phyloP scores from a whole-genome alignment of 768 basidiomycete genomes.

The Cubamyces sp. region DNA sequence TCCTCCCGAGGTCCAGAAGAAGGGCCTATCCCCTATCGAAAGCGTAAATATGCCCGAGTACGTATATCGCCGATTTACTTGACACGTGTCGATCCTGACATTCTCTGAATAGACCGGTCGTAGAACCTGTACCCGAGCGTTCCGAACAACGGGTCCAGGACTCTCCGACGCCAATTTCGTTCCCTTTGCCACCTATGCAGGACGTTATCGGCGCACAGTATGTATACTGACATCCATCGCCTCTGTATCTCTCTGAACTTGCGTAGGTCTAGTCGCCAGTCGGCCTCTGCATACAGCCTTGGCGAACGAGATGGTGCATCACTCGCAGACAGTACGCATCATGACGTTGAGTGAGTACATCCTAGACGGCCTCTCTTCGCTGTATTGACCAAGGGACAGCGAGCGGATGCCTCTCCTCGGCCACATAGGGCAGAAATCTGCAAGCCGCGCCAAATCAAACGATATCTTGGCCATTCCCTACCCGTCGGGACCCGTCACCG shows the following conservation, averaged over 20 bases:
- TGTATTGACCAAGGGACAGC: slow-evolving; percentile 35
- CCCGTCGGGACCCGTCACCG: slow-evolving; percentile 24
- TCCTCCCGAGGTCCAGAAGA: slow-evolving; percentile 22
- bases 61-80: slow-evolving; percentile 6
- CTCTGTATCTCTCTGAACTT: background rate
- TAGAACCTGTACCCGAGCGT: slow-evolving; percentile 8
- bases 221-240: background rate
- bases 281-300: slow-evolving; percentile 27
- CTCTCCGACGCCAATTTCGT: slow-evolving; percentile 35
- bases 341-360: slow-evolving; percentile 25
- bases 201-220: slow-evolving; percentile 44
- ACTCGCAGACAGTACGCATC: slow-evolving; percentile 9
- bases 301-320: slow-evolving; percentile 21
- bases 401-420: slow-evolving; percentile 59
- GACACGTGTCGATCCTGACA: background rate
- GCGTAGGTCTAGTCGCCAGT: slow-evolving; percentile 23
- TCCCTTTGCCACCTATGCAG: slow-evolving; percentile 48
- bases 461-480: slow-evolving; percentile 24
- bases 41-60: slow-evolving; percentile 41
- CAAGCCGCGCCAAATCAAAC: slow-evolving; percentile 27
- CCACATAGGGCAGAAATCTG: slow-evolving; percentile 34
- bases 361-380: background rate
- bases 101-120: background rate
- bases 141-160: slow-evolving; percentile 11
- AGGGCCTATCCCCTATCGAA: slow-evolving; percentile 33